These are phyloP conservation scores for Nigrospora sphaerica DNA, from an alignment of 2,329 filamentous ascomycete genomes.

Conservation along the genomic window DNA sequence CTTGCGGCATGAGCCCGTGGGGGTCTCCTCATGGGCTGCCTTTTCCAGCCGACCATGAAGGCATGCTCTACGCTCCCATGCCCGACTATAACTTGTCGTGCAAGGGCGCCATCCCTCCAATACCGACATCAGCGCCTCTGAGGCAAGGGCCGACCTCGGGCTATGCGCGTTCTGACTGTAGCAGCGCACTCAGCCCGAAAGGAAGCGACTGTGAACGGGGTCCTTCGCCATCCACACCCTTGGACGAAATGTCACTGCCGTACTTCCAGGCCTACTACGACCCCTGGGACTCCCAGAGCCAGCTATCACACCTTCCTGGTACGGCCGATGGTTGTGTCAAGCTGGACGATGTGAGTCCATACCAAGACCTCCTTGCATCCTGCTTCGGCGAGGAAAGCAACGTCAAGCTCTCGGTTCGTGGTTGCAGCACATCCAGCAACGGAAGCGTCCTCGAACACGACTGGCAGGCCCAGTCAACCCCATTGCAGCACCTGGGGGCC, in stretches of 20 bases:
- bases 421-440: slow-evolving; percentile 26
- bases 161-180: slow-evolving; percentile 27
- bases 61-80: no score
- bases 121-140: no score
- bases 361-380: slow-evolving; percentile 18
- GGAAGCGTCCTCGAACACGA: slow-evolving; percentile 14
- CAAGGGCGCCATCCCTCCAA: no score
- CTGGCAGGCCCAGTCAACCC: slow-evolving; percentile 8
- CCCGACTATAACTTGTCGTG: no score
- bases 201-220: slow-evolving; percentile 31
- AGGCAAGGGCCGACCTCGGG: slow-evolving; percentile 29
- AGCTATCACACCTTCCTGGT: slow-evolving; percentile 20
- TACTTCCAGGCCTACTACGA: slow-evolving; percentile 14
- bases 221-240: slow-evolving; percentile 28
- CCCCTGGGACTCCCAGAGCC: slow-evolving; percentile 13
- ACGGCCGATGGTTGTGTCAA: slow-evolving; percentile 25
- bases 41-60: no score
- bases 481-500: slow-evolving; percentile 8
- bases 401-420: slow-evolving; percentile 16
- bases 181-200: slow-evolving; percentile 28
- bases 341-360: slow-evolving; percentile 23
- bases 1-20: no score
- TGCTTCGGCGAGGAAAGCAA: slow-evolving; percentile 19
- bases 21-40: no score
- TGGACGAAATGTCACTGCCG: slow-evolving; percentile 23